phyloP scores from a whole-genome alignment of 2,329 filamentous ascomycete genomes.

The Aspergillus oerlinghausenensis region DNA sequence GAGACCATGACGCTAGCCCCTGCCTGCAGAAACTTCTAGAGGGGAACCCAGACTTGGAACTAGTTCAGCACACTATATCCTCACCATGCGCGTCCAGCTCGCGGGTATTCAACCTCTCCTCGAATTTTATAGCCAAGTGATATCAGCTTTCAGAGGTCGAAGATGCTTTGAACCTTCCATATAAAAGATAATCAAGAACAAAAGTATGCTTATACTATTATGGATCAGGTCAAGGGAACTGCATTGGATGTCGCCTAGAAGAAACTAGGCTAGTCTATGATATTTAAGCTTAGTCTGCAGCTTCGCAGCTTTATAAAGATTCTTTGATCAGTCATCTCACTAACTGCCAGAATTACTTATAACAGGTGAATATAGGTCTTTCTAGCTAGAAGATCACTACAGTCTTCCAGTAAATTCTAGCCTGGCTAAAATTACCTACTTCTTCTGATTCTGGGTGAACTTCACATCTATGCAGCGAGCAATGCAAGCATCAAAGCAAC shows the following conservation, averaged over 20 bases:
- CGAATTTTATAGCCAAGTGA: constrained; percentile 8
- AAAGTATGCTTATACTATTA: constrained; percentile 13
- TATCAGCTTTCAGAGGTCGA: constrained; percentile 9
- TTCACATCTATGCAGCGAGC: constrained; percentile 11
- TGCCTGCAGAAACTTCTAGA: neutral
- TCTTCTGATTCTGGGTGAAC: constrained; percentile 19
- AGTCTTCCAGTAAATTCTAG: constrained; percentile 14
- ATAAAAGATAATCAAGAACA: constrained; percentile 9
- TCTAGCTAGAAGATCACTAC: constrained; percentile 21
- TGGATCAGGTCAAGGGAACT: constrained; percentile 17
- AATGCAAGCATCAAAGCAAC: constrained; percentile 8
- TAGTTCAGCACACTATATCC: neutral
- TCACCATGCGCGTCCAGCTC: neutral
- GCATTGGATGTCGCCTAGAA: constrained; percentile 16
- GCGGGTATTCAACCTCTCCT: neutral
- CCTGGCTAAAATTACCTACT: constrained; percentile 1
- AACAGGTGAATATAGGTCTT: constrained; percentile 10
- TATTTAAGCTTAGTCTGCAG: constrained; percentile 16
- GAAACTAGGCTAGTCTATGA: constrained; percentile 15
- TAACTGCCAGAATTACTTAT: constrained; percentile 16
- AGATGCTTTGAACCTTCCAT: constrained; percentile 13
- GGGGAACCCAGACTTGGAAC: neutral
- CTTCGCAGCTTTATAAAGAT: constrained; percentile 14
- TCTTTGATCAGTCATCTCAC: constrained; percentile 17
- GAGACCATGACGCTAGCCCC: neutral